Base-by-base conservation (phyloP, 129 eudicot genomes). In the Arctium lappa region DNA sequence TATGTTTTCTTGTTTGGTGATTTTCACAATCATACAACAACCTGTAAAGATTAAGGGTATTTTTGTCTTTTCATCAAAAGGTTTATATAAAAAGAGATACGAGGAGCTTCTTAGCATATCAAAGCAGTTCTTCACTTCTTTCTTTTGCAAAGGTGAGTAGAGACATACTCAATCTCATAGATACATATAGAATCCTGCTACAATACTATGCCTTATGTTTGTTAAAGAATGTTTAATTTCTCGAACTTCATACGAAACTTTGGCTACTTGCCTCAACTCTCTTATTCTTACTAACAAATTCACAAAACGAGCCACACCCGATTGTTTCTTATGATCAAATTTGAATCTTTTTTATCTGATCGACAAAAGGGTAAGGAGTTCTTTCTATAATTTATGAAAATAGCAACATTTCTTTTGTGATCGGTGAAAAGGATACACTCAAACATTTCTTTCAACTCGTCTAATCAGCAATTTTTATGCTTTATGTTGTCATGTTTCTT, bases 101-200 rank as follows among this genome's bases (percentile, higher is more conserved):
- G 7, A 74, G 15, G 31, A 53, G 76, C 82, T 39, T 40, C 83
- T 37, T 79, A 73, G 18, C 84, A 33, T 15, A 53, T 2, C 65
- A 53, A 11, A 73, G 66, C 10, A 72, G 82, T 78, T 31, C 56
- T 72, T 84, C 75, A 71, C 83, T 60, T 78, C 82, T 30, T 31
- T 18, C 30, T 46, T 65, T 73, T 9, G 66, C 34, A 72, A 84
- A 79, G 87, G 84, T 84, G 18, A 65, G 87, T 65, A 34, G 65
- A 53, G 27, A 53, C 65, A 22, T 22, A 22, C 27, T 0, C 27
- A 22, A 0, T 22, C 27, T 22, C 27, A 33, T 33, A 33, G 36
- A 33, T 33, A 33, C 36, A 33, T 0, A 33, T 33, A 33, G 36
- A 33, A 33, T 33, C 0, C 36, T 33, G 3, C n/a, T 60, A 18